Evolutionary conservation across 2,329 filamentous ascomycete genomes (phyloP).

Genomic region (Pyrenophora teres): DNA sequence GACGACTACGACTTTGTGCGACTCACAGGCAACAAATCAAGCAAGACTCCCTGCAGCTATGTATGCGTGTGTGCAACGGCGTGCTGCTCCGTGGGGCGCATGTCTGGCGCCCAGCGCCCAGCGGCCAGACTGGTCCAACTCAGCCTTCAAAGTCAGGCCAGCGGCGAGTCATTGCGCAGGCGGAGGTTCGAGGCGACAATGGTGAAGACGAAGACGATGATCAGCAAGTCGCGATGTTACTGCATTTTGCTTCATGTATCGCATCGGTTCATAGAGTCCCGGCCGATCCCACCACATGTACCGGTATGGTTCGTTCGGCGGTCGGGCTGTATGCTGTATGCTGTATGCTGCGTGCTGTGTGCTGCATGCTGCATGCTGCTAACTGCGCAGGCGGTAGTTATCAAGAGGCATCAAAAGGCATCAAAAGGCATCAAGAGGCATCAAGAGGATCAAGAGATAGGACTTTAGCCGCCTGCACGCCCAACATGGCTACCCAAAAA

Average conservation of each 20-base stretch:
- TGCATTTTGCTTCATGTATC: conserved; percentile 12
- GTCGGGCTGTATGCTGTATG: conserved; percentile 14
- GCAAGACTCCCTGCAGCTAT: not conserved
- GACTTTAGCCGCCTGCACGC: conserved; percentile 12
- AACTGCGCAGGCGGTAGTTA: conserved; percentile 2
- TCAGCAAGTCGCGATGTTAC: conserved; percentile 4
- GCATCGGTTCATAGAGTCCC: conserved; percentile 11
- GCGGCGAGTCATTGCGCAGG: conserved; percentile 13
- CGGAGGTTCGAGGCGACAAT: too few relatives aligned
- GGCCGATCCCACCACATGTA: not conserved
- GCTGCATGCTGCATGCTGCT: conserved; percentile 8
- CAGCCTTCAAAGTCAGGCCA: conserved; percentile 1
- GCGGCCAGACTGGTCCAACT: conserved; percentile 8
- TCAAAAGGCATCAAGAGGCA: too few relatives aligned
- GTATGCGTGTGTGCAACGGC: not conserved
- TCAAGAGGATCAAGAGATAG: too few relatives aligned
- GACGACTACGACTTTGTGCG: too few relatives aligned
- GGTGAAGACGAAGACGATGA: not conserved
- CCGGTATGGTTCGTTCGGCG: conserved; percentile 1
- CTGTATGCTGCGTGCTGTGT: too few relatives aligned
- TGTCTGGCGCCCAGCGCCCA: conserved; percentile 8
- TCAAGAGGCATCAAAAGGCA: too few relatives aligned
- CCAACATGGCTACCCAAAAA: not conserved
- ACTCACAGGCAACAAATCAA: too few relatives aligned
- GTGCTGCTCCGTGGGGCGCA: conserved; percentile 2